Evolutionary conservation across 768 basidiomycete genomes (phyloP), one percentile per base, ranked within the genome.

Genomic region (Trametes elegans): DNA sequence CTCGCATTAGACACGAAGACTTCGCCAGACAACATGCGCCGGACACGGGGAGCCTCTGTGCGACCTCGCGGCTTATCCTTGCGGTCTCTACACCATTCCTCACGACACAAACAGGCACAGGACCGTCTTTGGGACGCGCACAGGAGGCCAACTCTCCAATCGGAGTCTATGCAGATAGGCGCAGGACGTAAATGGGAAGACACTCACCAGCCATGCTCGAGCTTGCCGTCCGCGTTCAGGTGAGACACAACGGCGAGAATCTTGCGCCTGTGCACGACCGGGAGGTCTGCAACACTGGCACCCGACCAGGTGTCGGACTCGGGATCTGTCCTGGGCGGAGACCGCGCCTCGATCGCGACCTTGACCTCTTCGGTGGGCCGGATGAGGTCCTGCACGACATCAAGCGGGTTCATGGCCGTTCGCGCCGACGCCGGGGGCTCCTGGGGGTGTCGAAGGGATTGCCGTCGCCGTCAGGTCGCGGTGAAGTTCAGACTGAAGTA

Each of bases 341-440:
- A 24, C 7, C 67, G 49, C 9, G 73, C 73, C 40, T 80, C 74
- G 7, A 85, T 59, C 2, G 76, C 54, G 24, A 73, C 73, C 50
- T 72, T 74, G 23, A 79, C 70, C 45, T 70, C 68, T 42, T 85
- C 84, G 4, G 82, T 72, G 1, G 75, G 68, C 7, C 67, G 71
- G 8, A 78, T 46, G 35, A 59, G 53, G 36, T 59, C 57, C 7
- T 45, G 57, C 21, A 49, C 57, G 48, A 54, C 36, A 38, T 59
- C 57, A 41, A 54, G 39, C 28, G 57, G 18, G 36, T 32, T 46
- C 42, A 14, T 24, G 18, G 28, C 18, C 26, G 28, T 0, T n/a
- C 19, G 34, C 31, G 57, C 26, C 57, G 49, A 53, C 7, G 19
- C 26, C 0, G 45, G 18, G 19, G 8, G 43, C 16, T 31, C 4